Conservation (phyloP, 2,329 filamentous ascomycete species). For the Aspergillus fumigatus region DNA sequence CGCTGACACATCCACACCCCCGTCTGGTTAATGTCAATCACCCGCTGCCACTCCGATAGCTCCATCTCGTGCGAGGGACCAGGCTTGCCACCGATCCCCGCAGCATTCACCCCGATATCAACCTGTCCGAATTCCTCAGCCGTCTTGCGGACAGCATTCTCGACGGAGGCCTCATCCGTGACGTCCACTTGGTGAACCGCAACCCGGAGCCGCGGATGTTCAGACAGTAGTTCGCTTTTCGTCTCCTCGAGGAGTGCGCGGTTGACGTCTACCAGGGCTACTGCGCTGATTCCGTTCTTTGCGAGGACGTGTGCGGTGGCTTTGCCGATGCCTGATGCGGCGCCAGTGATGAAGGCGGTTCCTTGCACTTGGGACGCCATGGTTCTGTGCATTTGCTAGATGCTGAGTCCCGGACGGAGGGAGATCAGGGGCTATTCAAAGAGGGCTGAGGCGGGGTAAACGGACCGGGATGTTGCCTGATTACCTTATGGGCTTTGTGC, state of each 20-base stretch:
- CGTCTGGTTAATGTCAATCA: conserved; percentile 52
- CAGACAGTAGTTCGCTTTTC: conserved; percentile 24
- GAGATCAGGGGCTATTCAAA: too few species aligned
- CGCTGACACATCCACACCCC: conserved; percentile 56
- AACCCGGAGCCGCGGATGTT: conserved; percentile 40
- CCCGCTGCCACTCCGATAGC: conserved; percentile 47
- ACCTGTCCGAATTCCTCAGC: conserved; percentile 49
- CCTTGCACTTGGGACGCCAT: conserved; percentile 20
- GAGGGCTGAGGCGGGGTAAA: too few species aligned
- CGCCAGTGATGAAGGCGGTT: conserved; percentile 25
- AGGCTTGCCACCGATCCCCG: conserved; percentile 46
- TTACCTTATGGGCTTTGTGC: too few species aligned
- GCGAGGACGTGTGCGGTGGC: conserved; percentile 48
- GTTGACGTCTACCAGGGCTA: conserved; percentile 51
- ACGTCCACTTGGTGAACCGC: conserved; percentile 46
- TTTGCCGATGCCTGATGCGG: conserved; percentile 49
- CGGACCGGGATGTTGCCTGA: too few species aligned
- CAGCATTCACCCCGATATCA: conserved; percentile 55
- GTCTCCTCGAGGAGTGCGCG: conserved; percentile 31
- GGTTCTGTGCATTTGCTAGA: not conserved
- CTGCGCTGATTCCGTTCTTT: conserved; percentile 42
- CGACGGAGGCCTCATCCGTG: conserved; percentile 39
- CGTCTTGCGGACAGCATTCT: conserved; percentile 39
- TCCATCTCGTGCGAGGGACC: conserved; percentile 44
- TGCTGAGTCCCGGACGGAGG: too few species aligned